Percentiles rank a stretch among this genome's conserved stretches.
These are phyloP conservation scores for Gypsophila paniculata DNA, from an alignment of 179 eudicot species.

Conservation along the genomic window DNA sequence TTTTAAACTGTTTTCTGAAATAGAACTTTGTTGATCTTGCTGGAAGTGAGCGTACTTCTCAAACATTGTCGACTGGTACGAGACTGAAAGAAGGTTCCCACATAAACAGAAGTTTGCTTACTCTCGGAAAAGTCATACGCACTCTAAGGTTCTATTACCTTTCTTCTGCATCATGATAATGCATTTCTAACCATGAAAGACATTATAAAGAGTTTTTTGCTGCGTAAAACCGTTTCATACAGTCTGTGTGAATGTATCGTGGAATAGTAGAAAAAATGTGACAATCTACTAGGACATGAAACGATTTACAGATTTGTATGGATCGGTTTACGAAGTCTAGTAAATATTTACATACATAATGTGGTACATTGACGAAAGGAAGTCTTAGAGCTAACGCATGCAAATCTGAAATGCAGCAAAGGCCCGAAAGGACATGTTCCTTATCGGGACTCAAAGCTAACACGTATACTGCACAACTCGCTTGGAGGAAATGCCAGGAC, in stretches of 20 bases:
- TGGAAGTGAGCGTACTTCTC: slow-evolving; percentile 95
- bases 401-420: slow-evolving; percentile 41
- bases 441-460: slow-evolving; percentile 76
- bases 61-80: slow-evolving; percentile 63
- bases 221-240: background rate
- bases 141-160: slow-evolving; percentile 50
- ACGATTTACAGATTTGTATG: background rate
- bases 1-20: slow-evolving; percentile 11
- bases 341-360: background rate
- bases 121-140: slow-evolving; percentile 86
- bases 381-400: background rate
- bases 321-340: background rate
- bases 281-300: background rate
- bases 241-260: background rate
- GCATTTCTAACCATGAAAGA: background rate
- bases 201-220: background rate
- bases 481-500: slow-evolving; percentile 84
- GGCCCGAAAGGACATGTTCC: slow-evolving; percentile 65
- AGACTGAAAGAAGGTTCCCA: slow-evolving; percentile 86
- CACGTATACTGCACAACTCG: slow-evolving; percentile 73
- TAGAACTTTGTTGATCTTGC: slow-evolving; percentile 96
- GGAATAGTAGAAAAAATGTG: background rate
- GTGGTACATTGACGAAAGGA: background rate
- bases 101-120: slow-evolving; percentile 81
- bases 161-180: background rate